Conservation (phyloP, 192 early-diverging fungal genomes). For the Gorgonomyces haynaldii region DNA sequence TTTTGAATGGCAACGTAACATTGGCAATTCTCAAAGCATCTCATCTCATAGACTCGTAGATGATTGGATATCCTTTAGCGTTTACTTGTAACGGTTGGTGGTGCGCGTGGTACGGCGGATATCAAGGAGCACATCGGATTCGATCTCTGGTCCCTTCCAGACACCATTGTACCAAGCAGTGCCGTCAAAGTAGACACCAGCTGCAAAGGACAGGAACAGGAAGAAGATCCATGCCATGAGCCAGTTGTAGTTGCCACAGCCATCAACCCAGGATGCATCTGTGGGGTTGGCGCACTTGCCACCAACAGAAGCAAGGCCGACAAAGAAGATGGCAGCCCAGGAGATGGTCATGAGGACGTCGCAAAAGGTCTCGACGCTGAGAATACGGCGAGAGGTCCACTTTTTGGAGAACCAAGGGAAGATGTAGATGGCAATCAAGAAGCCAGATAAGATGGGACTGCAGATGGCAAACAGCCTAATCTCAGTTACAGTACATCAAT, state of each 20-base stretch:
- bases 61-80: too few relatives aligned
- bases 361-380: constrained; percentile 16
- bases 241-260: constrained; percentile 22
- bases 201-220: constrained; percentile 9
- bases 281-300: constrained; percentile 1
- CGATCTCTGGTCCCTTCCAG: background rate
- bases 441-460: background rate
- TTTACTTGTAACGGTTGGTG: too few relatives aligned
- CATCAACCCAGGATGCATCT: background rate
- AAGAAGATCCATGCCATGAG: constrained; percentile 16
- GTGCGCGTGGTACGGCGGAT: background rate
- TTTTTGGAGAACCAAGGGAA: constrained; percentile 14
- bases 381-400: constrained; percentile 18
- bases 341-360: constrained; percentile 12
- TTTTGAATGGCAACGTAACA: too few relatives aligned
- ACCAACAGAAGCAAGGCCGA: background rate
- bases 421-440: constrained; percentile 9
- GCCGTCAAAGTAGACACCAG: constrained; percentile 6
- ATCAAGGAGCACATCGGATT: constrained; percentile 1
- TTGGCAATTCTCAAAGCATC: too few relatives aligned
- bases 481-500: background rate
- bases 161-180: constrained; percentile 15
- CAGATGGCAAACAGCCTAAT: constrained; percentile 8
- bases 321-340: constrained; percentile 15
- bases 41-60: too few relatives aligned